phyloP scores from a whole-genome alignment of 2,329 filamentous ascomycete genomes.

The Claviceps lovelessii region DNA sequence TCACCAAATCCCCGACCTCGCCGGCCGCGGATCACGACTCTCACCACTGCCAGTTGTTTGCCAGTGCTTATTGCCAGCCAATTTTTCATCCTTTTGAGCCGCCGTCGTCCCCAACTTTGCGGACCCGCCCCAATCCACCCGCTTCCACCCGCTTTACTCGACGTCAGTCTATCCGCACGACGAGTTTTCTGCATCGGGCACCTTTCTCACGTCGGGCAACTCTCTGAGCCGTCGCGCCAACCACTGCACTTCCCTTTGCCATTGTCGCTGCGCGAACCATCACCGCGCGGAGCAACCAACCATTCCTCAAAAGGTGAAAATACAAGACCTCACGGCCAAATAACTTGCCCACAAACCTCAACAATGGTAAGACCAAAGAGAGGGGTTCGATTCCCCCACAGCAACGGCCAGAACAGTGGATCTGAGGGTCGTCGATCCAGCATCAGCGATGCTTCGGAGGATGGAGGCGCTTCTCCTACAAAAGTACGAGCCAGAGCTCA shows the following conservation, averaged over 20 bases:
- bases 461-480: constrained; percentile 23
- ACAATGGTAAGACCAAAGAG: constrained; percentile 27
- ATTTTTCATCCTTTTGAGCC: not conserved
- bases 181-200: not conserved
- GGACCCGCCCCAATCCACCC: not conserved
- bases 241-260: not conserved
- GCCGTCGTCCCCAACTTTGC: not conserved
- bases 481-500: constrained; percentile 14
- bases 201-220: not conserved
- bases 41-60: not conserved
- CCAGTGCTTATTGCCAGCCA: not conserved
- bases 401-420: constrained; percentile 27
- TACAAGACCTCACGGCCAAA: not conserved
- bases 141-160: not conserved
- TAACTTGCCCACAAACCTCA: not conserved
- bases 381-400: constrained; percentile 40
- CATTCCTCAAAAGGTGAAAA: not conserved
- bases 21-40: not conserved
- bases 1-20: constrained; percentile 1
- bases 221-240: not conserved
- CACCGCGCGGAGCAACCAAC: not conserved
- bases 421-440: constrained; percentile 49
- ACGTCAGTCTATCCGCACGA: not conserved
- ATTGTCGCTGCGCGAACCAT: not conserved
- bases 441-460: constrained; percentile 57